Evolutionary conservation across 805 yeast species (phyloP), one percentile per base, ranked within the genome.

Genomic region (Wickerhamiella kurtzmanii): DNA sequence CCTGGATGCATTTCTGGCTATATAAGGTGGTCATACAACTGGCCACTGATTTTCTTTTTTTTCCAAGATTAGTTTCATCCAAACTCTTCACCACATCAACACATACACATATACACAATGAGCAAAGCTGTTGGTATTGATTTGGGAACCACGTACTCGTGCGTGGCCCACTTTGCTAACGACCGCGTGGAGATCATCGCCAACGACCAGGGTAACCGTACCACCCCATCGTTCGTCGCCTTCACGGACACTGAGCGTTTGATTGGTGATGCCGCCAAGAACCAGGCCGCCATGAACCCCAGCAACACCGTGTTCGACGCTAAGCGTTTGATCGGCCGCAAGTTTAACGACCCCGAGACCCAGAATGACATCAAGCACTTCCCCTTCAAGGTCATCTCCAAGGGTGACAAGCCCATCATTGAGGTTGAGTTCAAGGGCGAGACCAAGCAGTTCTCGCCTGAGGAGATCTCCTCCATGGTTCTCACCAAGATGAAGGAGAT

Each of bases 141-240:
- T 76, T 81, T 87, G 73, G 96, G 96, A 65, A 88, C 97, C 54
- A 88, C 97, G 4, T 88, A 88, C 76, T 88, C 96, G 11, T 88
- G 96, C 78, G 97, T 89, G 52, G 97, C 95, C 61, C 87, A 77
- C 67, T 79, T 75, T 66, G 66, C 80, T 44, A 82, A 82, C 60
- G 48, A 37, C 35, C 74, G 94, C 60, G 96, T 88, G 50, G 96
- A 89, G 64, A 88, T 88, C 63, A 79, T 88, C 61, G 96, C 96
- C 60, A 88, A 88, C 64, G 96, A 88, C 68, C 96, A 89, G 73
- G 97, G 97, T 74, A 88, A 89, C 76, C 83, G 96, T 75, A 89
- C 95, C 53, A 88, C 96, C 17, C 96, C 96, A 35, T 87, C 96
- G 35, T 88, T 83, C 65, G 96, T 89, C 53, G 96, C 95, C 45